phyloP scores from a whole-genome alignment of 257 asterid species.

The Plectranthus barbatus region DNA sequence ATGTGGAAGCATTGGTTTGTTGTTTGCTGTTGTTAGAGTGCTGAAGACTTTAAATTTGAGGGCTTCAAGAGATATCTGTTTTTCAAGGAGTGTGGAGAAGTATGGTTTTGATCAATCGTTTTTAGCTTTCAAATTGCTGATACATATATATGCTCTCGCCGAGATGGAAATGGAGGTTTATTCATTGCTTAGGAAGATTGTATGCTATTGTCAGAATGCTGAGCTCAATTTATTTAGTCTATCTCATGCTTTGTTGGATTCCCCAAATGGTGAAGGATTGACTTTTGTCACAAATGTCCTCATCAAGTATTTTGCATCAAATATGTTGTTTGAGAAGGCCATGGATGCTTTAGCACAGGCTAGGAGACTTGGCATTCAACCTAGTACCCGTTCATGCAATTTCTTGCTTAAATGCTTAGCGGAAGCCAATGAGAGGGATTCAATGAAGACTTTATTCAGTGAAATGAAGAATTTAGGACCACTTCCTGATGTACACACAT shows the following conservation, averaged over 20 bases:
- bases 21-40: constrained; percentile 43
- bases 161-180: constrained; percentile 39
- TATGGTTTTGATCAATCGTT: constrained; percentile 41
- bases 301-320: constrained; percentile 45
- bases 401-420: constrained; percentile 55
- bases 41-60: constrained; percentile 49
- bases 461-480: constrained; percentile 55
- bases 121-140: constrained; percentile 28
- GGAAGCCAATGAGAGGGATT: constrained; percentile 31
- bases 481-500: constrained; percentile 44
- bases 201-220: constrained; percentile 26
- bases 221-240: constrained; percentile 31
- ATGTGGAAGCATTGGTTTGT: constrained; percentile 17
- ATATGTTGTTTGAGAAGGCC: constrained; percentile 35
- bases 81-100: constrained; percentile 28
- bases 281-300: constrained; percentile 28
- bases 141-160: constrained; percentile 40
- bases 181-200: constrained; percentile 38
- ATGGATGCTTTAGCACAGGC: constrained; percentile 31
- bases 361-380: constrained; percentile 32
- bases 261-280: constrained; percentile 20
- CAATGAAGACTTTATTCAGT: constrained; percentile 23
- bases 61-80: constrained; percentile 30
- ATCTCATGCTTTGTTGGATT: constrained; percentile 21
- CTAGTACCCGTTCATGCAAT: constrained; percentile 39